Base-by-base conservation (phyloP, 257 asterid genomes). In the Solanum boliviense region DNA sequence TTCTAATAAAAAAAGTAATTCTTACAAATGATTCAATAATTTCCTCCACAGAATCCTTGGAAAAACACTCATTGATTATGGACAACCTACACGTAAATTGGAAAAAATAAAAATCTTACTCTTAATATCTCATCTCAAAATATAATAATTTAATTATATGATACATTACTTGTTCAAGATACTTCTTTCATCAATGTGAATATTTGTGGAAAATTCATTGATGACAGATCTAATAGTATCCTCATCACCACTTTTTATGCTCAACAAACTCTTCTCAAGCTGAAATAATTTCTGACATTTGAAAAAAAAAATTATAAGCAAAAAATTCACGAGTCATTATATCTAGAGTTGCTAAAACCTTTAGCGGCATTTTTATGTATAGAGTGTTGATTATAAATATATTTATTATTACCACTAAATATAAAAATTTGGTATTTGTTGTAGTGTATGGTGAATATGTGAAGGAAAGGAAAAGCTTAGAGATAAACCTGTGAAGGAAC, bases 401-500 rank as follows among this genome's bases (percentile, higher is more conserved):
- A 52, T 2, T 52, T 3, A 56, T 56, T 20, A 56, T 16, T 16
- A 2, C 9, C 0, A 9, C 60, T 46, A 46, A 46, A 46, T 46
- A 46, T 46, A 46, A 52, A 0, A 58, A 8, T 21, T 8, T 1
- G 1, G 0, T 60, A 67, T 67, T 67, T 12, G 2, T 58, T 8
- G 67, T 20, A 58, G 68, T 60, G 13, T 21, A 60, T 21, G 34
- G 15, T 18, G 0, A 73, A 20, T 35, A 0, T 35, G 1, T 35
- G 9, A 72, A 34, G 46, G 3, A 5, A 36, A 23, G 11, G 11
- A 75, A 75, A 60, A 29, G 29, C 29, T 29, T 29, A 29, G 29
- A 29, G 29, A 29, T 29, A 29, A 29, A 60, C 99, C 92, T 95
- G 97, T 60, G 92, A 95, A 44, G 96, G 97, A 87, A 95, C 98